Percentiles rank a stretch among this genome's conserved stretches.
phyloP scores from a whole-genome alignment of 176 grass and related monocot genomes.

The Poa pratensis region DNA sequence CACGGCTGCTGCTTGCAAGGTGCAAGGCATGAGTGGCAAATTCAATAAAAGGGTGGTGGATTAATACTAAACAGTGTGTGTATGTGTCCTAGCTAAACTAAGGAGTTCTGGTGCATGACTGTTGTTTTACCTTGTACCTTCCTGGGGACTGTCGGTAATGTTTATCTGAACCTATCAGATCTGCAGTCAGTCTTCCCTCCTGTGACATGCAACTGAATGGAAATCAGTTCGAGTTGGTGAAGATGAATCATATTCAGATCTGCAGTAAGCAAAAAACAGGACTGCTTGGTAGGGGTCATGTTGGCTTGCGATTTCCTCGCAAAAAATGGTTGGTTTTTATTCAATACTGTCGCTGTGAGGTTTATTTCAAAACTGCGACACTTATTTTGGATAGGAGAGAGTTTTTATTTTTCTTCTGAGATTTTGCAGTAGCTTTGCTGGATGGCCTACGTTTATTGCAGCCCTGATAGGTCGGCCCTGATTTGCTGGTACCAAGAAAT shows the following conservation, averaged over 20 bases:
- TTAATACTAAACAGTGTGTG: background rate
- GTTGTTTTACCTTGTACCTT: slow-evolving; percentile 6
- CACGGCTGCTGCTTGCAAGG: background rate
- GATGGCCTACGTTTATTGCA: background rate
- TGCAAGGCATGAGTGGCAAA: background rate
- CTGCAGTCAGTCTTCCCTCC: background rate
- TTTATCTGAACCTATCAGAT: slow-evolving; percentile 1
- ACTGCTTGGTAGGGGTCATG: too few relatives aligned
- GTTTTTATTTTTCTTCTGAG: too few relatives aligned
- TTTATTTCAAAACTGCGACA: too few relatives aligned
- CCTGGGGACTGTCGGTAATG: background rate
- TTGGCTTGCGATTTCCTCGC: too few relatives aligned
- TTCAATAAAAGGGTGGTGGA: slow-evolving; percentile 34
- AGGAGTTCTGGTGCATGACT: background rate
- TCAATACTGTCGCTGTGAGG: too few relatives aligned
- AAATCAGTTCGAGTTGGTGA: background rate
- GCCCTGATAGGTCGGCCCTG: background rate
- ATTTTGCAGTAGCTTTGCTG: background rate
- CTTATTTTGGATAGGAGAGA: too few relatives aligned
- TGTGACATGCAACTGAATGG: background rate
- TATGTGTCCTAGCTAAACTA: background rate
- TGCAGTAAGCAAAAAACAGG: background rate
- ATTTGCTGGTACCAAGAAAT: too few relatives aligned
- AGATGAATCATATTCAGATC: background rate
- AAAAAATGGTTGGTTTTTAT: too few relatives aligned